Base-by-base conservation (phyloP, 208 protist species). In the Wallacemonas sp. region DNA sequence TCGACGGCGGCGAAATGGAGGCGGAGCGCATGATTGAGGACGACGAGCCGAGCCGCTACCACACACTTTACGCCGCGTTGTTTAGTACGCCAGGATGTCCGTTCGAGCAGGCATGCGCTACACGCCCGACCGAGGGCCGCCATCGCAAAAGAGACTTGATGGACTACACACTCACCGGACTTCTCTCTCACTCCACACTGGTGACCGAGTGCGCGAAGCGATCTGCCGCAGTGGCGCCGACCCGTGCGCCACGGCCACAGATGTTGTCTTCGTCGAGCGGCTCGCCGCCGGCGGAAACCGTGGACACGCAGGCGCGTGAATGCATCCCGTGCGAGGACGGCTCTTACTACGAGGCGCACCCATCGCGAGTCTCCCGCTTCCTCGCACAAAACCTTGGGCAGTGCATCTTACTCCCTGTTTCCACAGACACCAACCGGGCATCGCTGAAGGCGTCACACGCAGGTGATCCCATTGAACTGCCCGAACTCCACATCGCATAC, bases 401-500 rank as follows among this genome's bases (percentile, higher is more conserved):
- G 5, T 85, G 70, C 68, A 45, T 87, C 44, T 55, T 88, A 2
- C 66, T 89, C 54, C 64, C 78, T 3, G 58, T 89, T 10, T 70
- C 60, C 26, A 41, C 50, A 15, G n/a, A 34, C 19, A 13, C 68
- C 0, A 87, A 78, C 36, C 78, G 81, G 0, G 57, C 53, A 2
- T n/a, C 46, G 12, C 50, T 86, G 1, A 21, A 59, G 21, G 60
- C 70, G 32, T 30, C 48, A 3, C 71, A 89, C 62, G n/a, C 32
- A 1, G 22, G 26, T 21, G 46, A 46, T 2, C 34, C 45, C 6
- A 62, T 54, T 22, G 59, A 55, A 5, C 66, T 45, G 10, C 52
- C 86, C 9, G 78, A 87, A 38, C 71, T 87, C 32, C 57, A 66
- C 34, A 69, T 85, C 1, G 84, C 71, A 36, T 91, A 91, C 64